Evolutionary conservation across 164 flowering plant genomes (phyloP).

Genomic region (Protea cynaroides): DNA sequence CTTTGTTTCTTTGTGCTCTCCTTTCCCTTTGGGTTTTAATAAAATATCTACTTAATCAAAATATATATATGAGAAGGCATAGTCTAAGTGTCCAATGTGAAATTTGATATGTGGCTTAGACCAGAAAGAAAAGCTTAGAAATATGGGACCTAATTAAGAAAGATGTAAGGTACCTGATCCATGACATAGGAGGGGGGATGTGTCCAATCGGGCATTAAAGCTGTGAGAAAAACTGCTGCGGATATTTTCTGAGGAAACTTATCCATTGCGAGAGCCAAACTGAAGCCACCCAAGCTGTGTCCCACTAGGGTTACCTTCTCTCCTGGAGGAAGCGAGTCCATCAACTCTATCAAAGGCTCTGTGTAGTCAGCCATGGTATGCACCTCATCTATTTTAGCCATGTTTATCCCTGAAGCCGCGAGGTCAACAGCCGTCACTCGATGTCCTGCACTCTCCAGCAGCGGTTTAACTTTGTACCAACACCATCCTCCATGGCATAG

Average conservation of each 20-base stretch:
- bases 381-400: no score
- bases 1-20: conserved; percentile 32
- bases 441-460: conserved; percentile 34
- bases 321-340: no score
- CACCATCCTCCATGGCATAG: no score
- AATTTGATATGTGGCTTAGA: conserved; percentile 22
- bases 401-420: no score
- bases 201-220: conserved; percentile 22
- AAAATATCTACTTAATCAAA: conserved; percentile 28
- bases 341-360: no score
- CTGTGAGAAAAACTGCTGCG: conserved; percentile 21
- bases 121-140: no score
- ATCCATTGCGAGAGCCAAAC: no score
- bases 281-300: no score
- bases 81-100: conserved; percentile 15
- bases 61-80: conserved; percentile 22
- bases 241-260: no score
- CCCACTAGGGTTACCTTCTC: no score
- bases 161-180: conserved; percentile 25
- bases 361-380: no score
- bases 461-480: conserved; percentile 46
- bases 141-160: no score
- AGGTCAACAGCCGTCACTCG: conserved; percentile 40
- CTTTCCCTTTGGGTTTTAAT: conserved; percentile 22
- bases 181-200: conserved; percentile 20